These are phyloP conservation scores for Fusarium solani-melongenae DNA, from an alignment of 2,329 filamentous ascomycete species.

Conservation along the genomic window DNA sequence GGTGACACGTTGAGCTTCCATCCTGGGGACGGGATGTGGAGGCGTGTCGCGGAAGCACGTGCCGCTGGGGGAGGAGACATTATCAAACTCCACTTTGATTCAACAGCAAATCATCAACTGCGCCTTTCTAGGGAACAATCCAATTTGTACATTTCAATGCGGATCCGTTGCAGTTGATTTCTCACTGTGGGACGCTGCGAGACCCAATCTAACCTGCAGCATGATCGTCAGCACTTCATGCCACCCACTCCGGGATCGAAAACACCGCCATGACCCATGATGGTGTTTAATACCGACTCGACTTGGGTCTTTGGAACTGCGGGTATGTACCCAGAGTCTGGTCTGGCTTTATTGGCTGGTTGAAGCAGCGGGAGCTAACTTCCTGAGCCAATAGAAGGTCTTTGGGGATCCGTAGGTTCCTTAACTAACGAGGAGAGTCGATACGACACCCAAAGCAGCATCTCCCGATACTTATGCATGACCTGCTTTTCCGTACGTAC, in stretches of 20 bases:
- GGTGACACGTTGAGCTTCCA: slow-evolving; percentile 36
- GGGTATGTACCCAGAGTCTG: neutral
- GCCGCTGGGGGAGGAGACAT: slow-evolving; percentile 5
- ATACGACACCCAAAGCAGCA: neutral
- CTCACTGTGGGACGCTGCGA: neutral
- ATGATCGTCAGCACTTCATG: neutral
- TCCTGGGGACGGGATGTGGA: slow-evolving; percentile 19
- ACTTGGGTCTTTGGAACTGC: neutral
- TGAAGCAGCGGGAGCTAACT: neutral
- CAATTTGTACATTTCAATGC: neutral
- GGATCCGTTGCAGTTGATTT: neutral
- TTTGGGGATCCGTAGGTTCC: neutral
- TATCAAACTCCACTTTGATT: neutral
- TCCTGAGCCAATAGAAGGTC: neutral
- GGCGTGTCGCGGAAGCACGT: slow-evolving; percentile 38
- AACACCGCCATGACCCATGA: neutral
- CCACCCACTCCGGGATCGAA: neutral
- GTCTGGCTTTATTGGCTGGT: neutral
- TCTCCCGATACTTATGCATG: neutral
- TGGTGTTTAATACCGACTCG: neutral
- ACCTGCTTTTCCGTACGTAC: neutral
- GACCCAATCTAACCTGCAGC: neutral
- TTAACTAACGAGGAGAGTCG: neutral
- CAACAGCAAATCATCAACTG: neutral
- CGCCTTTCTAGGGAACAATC: neutral